Evolutionary conservation across 805 yeast species (phyloP).

Genomic region (Suhomyces xylopsoci): DNA sequence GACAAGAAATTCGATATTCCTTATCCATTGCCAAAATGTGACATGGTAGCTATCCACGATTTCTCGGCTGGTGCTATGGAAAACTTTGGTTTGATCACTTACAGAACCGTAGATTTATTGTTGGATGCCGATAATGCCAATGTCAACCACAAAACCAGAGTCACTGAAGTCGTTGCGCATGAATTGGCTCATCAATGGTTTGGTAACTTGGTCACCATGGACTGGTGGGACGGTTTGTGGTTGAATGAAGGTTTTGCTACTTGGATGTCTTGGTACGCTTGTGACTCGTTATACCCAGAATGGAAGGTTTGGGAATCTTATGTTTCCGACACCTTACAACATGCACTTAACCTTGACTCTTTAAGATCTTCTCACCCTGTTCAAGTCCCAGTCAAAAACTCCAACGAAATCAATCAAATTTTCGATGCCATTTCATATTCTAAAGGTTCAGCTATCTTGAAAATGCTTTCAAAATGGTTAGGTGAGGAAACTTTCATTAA

Average conservation of each 20-base stretch:
- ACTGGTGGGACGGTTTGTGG: constrained; percentile 91
- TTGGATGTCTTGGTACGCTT: constrained; percentile 87
- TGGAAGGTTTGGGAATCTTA: constrained; percentile 88
- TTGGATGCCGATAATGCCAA: constrained; percentile 70
- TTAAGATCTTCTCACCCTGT: constrained; percentile 83
- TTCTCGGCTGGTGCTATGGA: constrained; percentile 90
- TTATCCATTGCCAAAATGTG: constrained; percentile 78
- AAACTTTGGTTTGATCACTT: constrained; percentile 78
- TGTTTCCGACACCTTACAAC: constrained; percentile 72
- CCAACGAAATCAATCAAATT: constrained; percentile 78
- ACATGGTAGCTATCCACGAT: constrained; percentile 79
- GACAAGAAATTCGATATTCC: constrained; percentile 71
- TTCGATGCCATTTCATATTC: constrained; percentile 82
- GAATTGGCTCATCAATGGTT: constrained; percentile 93
- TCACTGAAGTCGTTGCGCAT: constrained; percentile 83
- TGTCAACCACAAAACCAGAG: constrained; percentile 63
- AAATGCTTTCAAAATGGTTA: constrained; percentile 77
- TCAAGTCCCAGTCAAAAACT: constrained; percentile 76
- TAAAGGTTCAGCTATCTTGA: constrained; percentile 75
- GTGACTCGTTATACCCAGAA: constrained; percentile 72
- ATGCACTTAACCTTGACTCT: constrained; percentile 72
- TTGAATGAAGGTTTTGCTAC: constrained; percentile 88
- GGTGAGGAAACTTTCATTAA: constrained; percentile 74
- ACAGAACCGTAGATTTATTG: constrained; percentile 71
- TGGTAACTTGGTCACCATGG: constrained; percentile 87